A percentile compares a stretch with the other conserved stretches of the same genome.
Conservation (phyloP, 2,329 filamentous ascomycete species). For the Chalara sp. region DNA sequence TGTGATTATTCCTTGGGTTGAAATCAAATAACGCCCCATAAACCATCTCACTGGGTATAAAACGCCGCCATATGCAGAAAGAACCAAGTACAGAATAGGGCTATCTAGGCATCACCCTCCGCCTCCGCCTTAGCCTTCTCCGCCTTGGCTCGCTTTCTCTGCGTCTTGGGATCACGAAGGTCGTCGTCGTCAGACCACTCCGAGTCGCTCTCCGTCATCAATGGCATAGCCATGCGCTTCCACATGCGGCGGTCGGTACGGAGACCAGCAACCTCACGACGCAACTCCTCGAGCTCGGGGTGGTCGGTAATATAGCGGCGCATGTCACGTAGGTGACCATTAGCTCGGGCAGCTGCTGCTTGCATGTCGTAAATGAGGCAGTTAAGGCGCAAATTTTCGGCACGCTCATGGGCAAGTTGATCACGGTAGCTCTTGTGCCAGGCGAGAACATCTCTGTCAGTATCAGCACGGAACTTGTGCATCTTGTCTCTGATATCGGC, state of each 20-base stretch:
- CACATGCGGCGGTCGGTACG: constrained; percentile 58
- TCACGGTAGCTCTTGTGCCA: constrained; percentile 62
- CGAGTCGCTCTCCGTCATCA: constrained; percentile 50
- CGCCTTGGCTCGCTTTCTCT: constrained; percentile 30
- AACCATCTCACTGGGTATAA: too few species aligned
- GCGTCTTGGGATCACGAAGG: constrained; percentile 53
- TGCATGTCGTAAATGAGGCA: constrained; percentile 64
- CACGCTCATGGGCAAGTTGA: constrained; percentile 58
- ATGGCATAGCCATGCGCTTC: constrained; percentile 60
- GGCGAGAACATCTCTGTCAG: constrained; percentile 52
- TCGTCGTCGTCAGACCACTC: constrained; percentile 58
- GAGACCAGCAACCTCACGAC: constrained; percentile 43
- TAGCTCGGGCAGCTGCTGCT: constrained; percentile 50
- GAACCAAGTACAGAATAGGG: not conserved
- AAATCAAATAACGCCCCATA: too few species aligned
- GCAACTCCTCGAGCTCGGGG: constrained; percentile 44
- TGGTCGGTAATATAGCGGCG: constrained; percentile 51
- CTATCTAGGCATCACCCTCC: not conserved
- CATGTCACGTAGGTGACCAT: constrained; percentile 50
- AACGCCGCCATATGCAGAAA: too few species aligned
- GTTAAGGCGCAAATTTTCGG: constrained; percentile 55
- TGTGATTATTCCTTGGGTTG: too few species aligned
- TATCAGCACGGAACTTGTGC: constrained; percentile 58
- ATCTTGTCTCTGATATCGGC: constrained; percentile 54
- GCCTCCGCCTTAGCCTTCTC: constrained; percentile 12